Evolutionary conservation across 768 basidiomycete species (phyloP).

Genomic region (Amanita exitialis): DNA sequence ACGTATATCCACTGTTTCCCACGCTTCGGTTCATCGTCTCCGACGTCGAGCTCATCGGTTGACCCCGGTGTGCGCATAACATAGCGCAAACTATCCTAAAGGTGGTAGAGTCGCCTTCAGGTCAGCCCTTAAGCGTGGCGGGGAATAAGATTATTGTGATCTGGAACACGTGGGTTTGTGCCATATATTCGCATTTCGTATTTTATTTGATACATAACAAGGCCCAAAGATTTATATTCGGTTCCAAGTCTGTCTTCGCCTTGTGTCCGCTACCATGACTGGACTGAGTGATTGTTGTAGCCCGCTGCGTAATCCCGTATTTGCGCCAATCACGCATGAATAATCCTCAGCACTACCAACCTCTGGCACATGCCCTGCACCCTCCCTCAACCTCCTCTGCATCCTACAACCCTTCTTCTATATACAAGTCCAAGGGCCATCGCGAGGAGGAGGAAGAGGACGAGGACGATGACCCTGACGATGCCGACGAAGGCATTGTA

Average conservation of each 20-base stretch:
- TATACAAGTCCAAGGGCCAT: constrained; percentile 14
- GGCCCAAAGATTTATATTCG: constrained; percentile 16
- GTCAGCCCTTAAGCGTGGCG: not conserved
- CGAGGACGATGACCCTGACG: constrained; percentile 51
- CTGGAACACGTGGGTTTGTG: constrained; percentile 4
- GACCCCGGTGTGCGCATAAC: constrained; percentile 1
- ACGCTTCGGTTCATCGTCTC: constrained; percentile 18
- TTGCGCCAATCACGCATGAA: constrained; percentile 40
- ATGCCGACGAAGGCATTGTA: constrained; percentile 65
- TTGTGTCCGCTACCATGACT: constrained; percentile 7
- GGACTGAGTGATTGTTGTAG: constrained; percentile 6
- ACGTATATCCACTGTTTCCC: constrained; percentile 12
- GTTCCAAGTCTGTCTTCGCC: constrained; percentile 9
- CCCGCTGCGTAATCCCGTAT: not conserved
- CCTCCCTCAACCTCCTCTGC: constrained; percentile 34
- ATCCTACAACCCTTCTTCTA: constrained; percentile 16
- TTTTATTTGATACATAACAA: constrained; percentile 20
- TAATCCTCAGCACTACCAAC: constrained; percentile 74
- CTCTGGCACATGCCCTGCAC: constrained; percentile 69
- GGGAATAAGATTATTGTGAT: constrained; percentile 8
- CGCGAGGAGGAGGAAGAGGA: constrained; percentile 37
- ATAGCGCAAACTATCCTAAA: not conserved
- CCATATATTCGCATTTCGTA: constrained; percentile 15
- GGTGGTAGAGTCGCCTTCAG: not conserved
- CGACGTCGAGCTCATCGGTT: constrained; percentile 17